These are phyloP conservation scores for Calycina marina DNA, from an alignment of 2,329 filamentous ascomycete species.

Conservation along the genomic window DNA sequence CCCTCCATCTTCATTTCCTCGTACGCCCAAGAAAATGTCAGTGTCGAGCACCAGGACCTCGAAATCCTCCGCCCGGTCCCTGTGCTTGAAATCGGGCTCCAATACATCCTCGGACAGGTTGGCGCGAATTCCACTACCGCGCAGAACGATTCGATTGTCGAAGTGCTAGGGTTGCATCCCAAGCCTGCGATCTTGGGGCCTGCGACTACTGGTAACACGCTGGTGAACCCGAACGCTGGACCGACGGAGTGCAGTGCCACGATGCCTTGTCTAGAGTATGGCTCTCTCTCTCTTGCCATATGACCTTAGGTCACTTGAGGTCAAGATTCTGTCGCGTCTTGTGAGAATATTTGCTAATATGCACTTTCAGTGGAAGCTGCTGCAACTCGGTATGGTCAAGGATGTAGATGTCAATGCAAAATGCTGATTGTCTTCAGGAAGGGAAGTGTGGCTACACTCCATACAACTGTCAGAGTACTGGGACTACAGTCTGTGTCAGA, in stretches of 20 bases:
- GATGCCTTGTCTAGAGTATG: not conserved
- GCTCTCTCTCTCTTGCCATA: too few species aligned
- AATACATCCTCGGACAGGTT: conserved; percentile 11
- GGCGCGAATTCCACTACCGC: conserved; percentile 10
- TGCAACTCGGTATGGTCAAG: conserved; percentile 12
- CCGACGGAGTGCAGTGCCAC: not conserved
- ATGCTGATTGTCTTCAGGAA: conserved; percentile 9
- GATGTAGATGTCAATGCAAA: too few species aligned
- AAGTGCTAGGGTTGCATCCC: too few species aligned
- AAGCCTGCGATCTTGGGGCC: too few species aligned
- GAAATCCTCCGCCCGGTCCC: conserved; percentile 6
- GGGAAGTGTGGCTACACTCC: conserved; percentile 12
- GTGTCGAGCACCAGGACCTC: conserved; percentile 6
- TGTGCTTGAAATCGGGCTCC: conserved; percentile 9
- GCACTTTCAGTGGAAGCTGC: conserved; percentile 10
- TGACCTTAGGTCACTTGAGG: too few species aligned
- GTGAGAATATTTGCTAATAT: too few species aligned
- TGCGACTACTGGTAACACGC: too few species aligned
- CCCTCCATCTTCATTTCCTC: too few species aligned
- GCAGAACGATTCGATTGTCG: conserved; percentile 7
- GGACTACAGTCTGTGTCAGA: conserved; percentile 9
- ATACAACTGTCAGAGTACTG: conserved; percentile 7
- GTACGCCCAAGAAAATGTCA: too few species aligned
- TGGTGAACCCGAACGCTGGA: too few species aligned
- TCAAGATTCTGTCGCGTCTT: too few species aligned